Base-by-base conservation (phyloP, 192 early-diverging fungal species). In the Rhizoclosmatium globosum region DNA sequence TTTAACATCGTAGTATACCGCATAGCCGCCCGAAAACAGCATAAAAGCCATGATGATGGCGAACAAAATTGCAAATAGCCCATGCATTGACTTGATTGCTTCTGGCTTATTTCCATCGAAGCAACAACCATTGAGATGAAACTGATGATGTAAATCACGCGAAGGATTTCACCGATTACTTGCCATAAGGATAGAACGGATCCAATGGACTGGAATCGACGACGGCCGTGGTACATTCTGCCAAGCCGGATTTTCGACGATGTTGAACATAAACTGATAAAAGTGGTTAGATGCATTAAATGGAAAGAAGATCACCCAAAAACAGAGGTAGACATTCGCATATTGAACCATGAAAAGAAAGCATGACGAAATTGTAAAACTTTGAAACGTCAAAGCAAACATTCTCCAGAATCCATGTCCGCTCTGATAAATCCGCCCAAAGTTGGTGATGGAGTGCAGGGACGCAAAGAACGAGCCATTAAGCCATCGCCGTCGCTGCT, bases 41-140 rank as follows among this genome's bases (percentile, higher is more conserved):
- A 97, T 92, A 62, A 92, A 83, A 21, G 88, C 79, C 95, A 97
- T 97, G 71, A 98, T 86, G 56, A 95, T 75, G 3, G 94, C 94
- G 84, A 98, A 99, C 70, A 97, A 86, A 3, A 92, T 80, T 78
- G 96, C 94, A 21, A 88, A 88, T 15, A 84, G 71, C 44, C 89
- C 88, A 74, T 95, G 97, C 44, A 96, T 87, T 56, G 87, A 82
- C 82, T 91, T 94, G 38, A 94, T 91, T 38, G 95, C 97, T 84
- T 99, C 95, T 64, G 98, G 98, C 53, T 96, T 89, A 84, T 99
- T 99, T 77, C 98, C 98, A 99, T 85, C 74, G 96, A 92, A 38
- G 94, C 87, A 62, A 99, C 93, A 83, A 99, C 94, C 73, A 92
- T 91, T 31, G 92, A 89, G 43, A 95, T 86, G 60, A 98, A 84